phyloP scores from a whole-genome alignment of 2,329 filamentous ascomycete genomes.

The Colletotrichum sp. region DNA sequence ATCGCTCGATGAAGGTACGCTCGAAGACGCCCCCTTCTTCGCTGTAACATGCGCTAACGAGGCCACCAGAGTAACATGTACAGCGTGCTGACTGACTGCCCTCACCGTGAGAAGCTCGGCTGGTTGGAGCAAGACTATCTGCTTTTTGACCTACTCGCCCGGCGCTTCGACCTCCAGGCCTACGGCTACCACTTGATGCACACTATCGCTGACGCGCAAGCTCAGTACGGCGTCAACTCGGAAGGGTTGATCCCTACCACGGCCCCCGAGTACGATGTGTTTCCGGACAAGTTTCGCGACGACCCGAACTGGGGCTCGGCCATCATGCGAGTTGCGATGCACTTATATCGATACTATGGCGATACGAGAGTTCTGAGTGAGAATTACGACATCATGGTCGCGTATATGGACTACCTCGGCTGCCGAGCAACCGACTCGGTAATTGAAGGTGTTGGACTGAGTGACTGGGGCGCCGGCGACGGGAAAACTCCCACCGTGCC shows the following conservation, averaged over 20 bases:
- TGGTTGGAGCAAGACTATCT: constrained; percentile 22
- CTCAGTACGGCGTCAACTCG: neutral
- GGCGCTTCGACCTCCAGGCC: constrained; percentile 13
- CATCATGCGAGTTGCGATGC: constrained; percentile 3
- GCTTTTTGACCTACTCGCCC: constrained; percentile 1
- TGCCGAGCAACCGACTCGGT: neutral
- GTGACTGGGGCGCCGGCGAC: constrained; percentile 8
- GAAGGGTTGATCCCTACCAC: constrained; percentile 16
- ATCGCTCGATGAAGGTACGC: constrained; percentile 4
- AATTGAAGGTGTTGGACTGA: constrained; percentile 16
- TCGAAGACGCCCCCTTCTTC: neutral
- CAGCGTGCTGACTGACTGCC: constrained; percentile 17
- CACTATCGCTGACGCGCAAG: constrained; percentile 20
- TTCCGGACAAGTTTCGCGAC: constrained; percentile 12
- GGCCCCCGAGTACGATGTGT: constrained; percentile 12
- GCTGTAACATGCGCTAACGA: neutral
- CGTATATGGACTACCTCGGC: constrained; percentile 17
- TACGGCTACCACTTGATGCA: constrained; percentile 15
- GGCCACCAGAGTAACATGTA: neutral
- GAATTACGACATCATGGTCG: constrained; percentile 7
- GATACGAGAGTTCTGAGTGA: neutral
- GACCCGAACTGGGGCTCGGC: constrained; percentile 22
- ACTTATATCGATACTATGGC: constrained; percentile 17
- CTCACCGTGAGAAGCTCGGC: constrained; percentile 18
- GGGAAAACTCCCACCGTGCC: neutral